These are phyloP conservation scores for Yarrowia osloensis DNA, from an alignment of 805 yeast species.

Conservation along the genomic window DNA sequence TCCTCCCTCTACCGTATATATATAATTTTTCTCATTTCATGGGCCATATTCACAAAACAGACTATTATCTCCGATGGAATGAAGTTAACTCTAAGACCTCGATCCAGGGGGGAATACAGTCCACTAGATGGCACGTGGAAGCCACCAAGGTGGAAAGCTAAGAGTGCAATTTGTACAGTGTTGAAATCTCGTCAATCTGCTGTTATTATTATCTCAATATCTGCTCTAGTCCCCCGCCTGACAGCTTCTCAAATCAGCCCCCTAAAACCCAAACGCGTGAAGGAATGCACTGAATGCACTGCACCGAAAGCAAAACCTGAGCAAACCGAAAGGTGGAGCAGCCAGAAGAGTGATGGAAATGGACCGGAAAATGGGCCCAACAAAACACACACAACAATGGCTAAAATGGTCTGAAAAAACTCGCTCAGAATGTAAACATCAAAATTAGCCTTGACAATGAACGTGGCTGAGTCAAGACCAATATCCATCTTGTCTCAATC, in stretches of 20 bases:
- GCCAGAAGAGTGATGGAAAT: background rate
- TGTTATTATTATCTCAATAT: background rate
- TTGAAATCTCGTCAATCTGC: background rate
- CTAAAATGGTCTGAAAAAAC: too few species aligned
- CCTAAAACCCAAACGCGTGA: slow-evolving; percentile 17
- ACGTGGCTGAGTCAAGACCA: too few species aligned
- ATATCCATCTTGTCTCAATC: background rate
- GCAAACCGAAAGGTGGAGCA: background rate
- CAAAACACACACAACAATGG: background rate
- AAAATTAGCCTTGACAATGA: background rate
- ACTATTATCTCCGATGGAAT: slow-evolving; percentile 24
- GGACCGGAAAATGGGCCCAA: background rate
- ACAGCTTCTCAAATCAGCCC: background rate
- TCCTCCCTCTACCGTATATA: background rate
- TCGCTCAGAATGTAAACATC: background rate
- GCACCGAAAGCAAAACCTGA: background rate
- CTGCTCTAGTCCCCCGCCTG: background rate
- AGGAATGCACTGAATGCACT: slow-evolving; percentile 18
- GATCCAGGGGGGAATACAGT: background rate
- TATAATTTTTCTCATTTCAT: background rate
- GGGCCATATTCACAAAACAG: background rate
- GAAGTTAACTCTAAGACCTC: slow-evolving; percentile 14
- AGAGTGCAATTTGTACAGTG: background rate
- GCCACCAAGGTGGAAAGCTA: background rate
- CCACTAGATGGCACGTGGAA: background rate